phyloP scores from a whole-genome alignment of 2,329 filamentous ascomycete genomes.

The Fusarium sp. region DNA sequence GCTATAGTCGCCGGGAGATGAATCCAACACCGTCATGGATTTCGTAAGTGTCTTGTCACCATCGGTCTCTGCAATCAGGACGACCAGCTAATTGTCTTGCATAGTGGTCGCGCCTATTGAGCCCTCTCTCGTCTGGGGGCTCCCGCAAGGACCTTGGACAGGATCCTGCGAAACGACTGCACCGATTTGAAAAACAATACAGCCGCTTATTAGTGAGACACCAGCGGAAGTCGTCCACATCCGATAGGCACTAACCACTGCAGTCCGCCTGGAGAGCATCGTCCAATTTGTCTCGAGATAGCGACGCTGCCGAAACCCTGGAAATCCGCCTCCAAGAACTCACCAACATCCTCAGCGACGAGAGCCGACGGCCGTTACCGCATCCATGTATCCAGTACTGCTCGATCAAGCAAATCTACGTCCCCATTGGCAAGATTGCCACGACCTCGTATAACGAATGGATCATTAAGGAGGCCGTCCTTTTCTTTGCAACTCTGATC shows the following conservation, averaged over 20 bases:
- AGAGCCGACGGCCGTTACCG: slow-evolving; percentile 86
- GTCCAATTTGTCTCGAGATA: slow-evolving; percentile 69
- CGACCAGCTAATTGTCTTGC: slow-evolving; percentile 30
- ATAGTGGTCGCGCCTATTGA: slow-evolving; percentile 76
- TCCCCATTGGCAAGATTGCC: slow-evolving; percentile 89
- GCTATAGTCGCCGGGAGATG: slow-evolving; percentile 55
- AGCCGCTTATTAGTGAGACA: slow-evolving; percentile 67
- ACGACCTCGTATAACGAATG: slow-evolving; percentile 85
- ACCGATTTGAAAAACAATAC: slow-evolving; percentile 76
- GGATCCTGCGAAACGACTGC: slow-evolving; percentile 72
- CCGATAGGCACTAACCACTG: slow-evolving; percentile 22
- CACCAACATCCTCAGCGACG: slow-evolving; percentile 83
- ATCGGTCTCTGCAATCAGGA: neutral
- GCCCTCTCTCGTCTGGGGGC: slow-evolving; percentile 67
- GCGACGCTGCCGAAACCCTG: slow-evolving; percentile 71
- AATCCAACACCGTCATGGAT: slow-evolving; percentile 64
- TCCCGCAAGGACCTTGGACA: slow-evolving; percentile 70
- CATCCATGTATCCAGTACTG: slow-evolving; percentile 93
- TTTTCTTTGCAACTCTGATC: slow-evolving; percentile 90
- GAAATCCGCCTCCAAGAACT: slow-evolving; percentile 73
- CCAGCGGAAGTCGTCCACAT: neutral
- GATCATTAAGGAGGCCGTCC: slow-evolving; percentile 85
- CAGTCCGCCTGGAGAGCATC: slow-evolving; percentile 71
- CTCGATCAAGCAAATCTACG: slow-evolving; percentile 87
- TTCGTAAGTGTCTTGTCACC: slow-evolving; percentile 59